phyloP scores from a whole-genome alignment of 2,329 filamentous ascomycete genomes.

The Penicillium freii region DNA sequence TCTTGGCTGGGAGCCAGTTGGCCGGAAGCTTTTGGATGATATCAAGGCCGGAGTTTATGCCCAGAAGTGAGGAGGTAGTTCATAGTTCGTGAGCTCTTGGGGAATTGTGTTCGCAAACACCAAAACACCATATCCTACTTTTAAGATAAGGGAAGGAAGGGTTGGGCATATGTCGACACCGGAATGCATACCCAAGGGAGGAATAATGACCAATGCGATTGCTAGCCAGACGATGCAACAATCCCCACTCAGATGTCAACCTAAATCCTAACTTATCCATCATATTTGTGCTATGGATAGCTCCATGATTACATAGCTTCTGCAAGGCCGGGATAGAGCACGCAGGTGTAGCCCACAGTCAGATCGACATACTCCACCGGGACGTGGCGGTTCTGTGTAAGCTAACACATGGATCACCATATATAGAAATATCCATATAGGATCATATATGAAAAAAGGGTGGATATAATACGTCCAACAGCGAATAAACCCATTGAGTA shows the following conservation, averaged over 20 bases:
- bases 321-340: neutral
- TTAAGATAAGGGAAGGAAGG: neutral
- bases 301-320: slow-evolving; percentile 12
- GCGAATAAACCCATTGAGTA: neutral
- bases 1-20: slow-evolving; percentile 37
- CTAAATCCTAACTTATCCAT: neutral
- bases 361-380: slow-evolving; percentile 6
- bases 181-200: neutral
- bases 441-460: neutral
- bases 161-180: neutral
- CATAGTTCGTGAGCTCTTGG: neutral
- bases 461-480: neutral
- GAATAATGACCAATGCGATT: neutral
- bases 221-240: neutral
- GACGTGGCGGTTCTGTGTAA: neutral
- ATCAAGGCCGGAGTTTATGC: slow-evolving; percentile 27
- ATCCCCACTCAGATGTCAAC: neutral
- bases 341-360: neutral
- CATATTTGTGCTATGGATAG: slow-evolving; percentile 2
- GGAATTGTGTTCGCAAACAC: neutral
- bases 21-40: slow-evolving; percentile 30
- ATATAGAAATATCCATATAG: neutral
- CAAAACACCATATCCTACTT: neutral
- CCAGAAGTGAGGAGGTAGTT: neutral
- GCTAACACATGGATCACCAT: neutral